Base-by-base conservation (phyloP, 2,329 filamentous ascomycete genomes). In the Remersonia thermophila region DNA sequence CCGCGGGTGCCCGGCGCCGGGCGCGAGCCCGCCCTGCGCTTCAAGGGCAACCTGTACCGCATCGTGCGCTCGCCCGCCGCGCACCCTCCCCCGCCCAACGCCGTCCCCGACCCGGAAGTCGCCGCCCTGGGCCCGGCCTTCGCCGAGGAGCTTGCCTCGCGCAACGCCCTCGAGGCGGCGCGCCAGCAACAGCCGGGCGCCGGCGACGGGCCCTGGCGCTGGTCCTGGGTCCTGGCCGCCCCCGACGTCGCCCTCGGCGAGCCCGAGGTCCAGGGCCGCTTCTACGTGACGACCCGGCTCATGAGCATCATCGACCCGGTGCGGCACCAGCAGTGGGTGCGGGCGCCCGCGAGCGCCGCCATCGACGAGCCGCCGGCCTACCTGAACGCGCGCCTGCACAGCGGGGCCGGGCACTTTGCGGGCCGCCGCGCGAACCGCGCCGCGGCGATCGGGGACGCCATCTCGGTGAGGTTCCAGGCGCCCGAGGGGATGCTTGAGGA, bases 251-350 rank as follows among this genome's bases (percentile, higher is more conserved):
- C 48, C 6, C 55, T 56, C 33, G 37, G 35, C 23, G 69, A 73
- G 47, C 49, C 51, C 11, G 58, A 59, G 15, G 59, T 75, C 34
- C 59, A 62, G 39, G 71, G 71, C 34, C 60, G 71, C n/a, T 74
- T 74, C 55, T 75, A 76, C 54, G 66, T 71, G 12, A 67, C 67
- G n/a, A 55, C 63, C 39, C 59, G 62, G 39, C 57, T 76, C 26
- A 65, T 71, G 53, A 61, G 62, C 12, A 62, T 73, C 37, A 55
- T 73, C 36, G 59, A 67, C 28, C 56, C 57, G 8, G 49, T 47
- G 2, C 53, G 51, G 4, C 63, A 61, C 39, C 52, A 62, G 28
- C 51, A 52, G 4, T 56, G 59, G 12, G 43, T 65, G 25, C 20
- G 9, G 20, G 20, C n/a, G n/a, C n/a, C n/a, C n/a, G 47, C 52